Conservation (phyloP, 208 protist species). For the Borovskyia barvae region DNA sequence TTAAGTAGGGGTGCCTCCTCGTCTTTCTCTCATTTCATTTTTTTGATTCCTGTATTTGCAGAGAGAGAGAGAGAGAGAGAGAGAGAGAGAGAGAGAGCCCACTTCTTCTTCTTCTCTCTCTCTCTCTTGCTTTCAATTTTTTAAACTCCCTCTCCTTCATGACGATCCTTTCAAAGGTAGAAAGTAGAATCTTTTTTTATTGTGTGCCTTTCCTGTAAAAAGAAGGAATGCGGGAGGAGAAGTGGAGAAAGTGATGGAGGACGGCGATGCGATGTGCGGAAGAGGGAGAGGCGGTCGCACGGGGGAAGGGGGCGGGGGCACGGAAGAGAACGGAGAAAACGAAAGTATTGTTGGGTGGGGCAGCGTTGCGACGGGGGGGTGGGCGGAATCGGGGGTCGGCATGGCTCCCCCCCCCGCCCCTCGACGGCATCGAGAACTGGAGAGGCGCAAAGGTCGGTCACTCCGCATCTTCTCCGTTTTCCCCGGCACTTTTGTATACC, state of each 20-base stretch:
- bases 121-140: conserved; percentile 4
- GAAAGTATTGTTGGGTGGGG: no score
- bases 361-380: no score
- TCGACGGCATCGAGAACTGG: not conserved
- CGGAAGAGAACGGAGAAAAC: no score
- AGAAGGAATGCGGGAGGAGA: not conserved
- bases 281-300: no score
- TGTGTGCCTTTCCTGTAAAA: conserved; percentile 4
- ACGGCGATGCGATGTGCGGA: not conserved
- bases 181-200: conserved; percentile 2
- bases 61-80: conserved; percentile 3
- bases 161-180: not conserved
- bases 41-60: conserved; percentile 1
- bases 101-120: not conserved
- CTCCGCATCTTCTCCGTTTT: not conserved
- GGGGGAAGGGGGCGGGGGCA: not conserved
- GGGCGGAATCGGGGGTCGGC: not conserved
- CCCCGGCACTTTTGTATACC: not conserved
- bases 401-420: not conserved
- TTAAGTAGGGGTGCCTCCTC: not conserved
- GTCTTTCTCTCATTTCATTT: conserved; percentile 6
- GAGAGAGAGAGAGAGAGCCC: not conserved
- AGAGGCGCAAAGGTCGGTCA: not conserved
- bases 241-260: not conserved
- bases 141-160: not conserved